Base-by-base conservation (phyloP, 495 filamentous ascomycete genomes). In the Bryoglossum gracile region DNA sequence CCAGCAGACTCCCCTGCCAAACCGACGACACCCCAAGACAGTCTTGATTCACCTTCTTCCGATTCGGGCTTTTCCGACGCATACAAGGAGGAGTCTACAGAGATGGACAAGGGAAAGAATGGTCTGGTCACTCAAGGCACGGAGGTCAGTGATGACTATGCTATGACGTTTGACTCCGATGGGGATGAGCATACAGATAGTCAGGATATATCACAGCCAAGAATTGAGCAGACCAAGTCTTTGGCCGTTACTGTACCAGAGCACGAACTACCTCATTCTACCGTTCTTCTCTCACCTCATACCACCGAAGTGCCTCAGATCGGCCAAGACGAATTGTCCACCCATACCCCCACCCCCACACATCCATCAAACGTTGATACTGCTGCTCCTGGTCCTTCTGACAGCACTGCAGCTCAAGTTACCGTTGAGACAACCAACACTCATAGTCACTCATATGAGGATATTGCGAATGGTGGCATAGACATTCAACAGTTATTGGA, bases 401-500 rank as follows among this genome's bases (percentile, higher is more conserved):
- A 62, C 43, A 48, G 42, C 34, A 28, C 46, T 51, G 37, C 47
- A 37, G 30, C 58, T 39, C 50, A 53, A 23, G 25, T 30, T 37
- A n/a, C 44, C 22, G 24, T 16, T 37, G 49, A 53, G n/a, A 19
- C 46, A 13, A 38, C 46, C 9, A 49, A 44, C n/a, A 17, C 35
- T 24, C 26, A 18, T 36, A 11, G 22, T 26, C 41, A 55, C 18
- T 38, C 37, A 22, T 58, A 58, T 58, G 53, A 62, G 38, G 63
- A 65, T 65, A 57, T 60, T 53, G 44, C 61, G 57, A 68, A 58
- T 62, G 59, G 62, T 54, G 58, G 59, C 33, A 62, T 69, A 69
- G 69, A 73, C 52, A 73, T 74, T 28, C 68, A 73, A 50, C 66
- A 68, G 55, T 56, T 75, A 46, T 58, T 76, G 58, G 69, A 74